These are phyloP conservation scores for Corylus avellana DNA, from an alignment of 306 rosid genomes.

Conservation along the genomic window DNA sequence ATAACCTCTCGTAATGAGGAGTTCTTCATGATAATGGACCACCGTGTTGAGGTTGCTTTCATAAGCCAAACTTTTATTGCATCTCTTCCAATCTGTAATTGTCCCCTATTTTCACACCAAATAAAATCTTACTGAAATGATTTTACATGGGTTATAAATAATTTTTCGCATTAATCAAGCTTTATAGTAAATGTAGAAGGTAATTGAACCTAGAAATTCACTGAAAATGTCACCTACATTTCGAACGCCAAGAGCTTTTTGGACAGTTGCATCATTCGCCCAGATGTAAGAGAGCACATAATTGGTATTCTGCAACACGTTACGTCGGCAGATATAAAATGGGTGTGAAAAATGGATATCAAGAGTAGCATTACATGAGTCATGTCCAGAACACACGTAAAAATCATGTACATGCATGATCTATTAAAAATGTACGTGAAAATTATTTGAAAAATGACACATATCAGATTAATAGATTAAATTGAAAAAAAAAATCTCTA, in stretches of 20 bases:
- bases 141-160: no score
- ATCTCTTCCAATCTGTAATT: constrained; percentile 27
- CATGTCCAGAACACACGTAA: no score
- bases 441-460: no score
- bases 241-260: constrained; percentile 11
- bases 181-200: not conserved
- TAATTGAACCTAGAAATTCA: not conserved
- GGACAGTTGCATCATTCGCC: constrained; percentile 21
- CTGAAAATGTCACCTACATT: constrained; percentile 15
- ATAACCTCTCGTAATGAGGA: constrained; percentile 11
- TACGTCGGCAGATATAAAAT: no score
- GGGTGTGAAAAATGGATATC: no score
- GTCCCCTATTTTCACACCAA: constrained; percentile 13
- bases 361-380: no score
- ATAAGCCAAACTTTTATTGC: constrained; percentile 28
- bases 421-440: no score
- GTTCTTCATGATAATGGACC: constrained; percentile 11
- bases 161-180: not conserved
- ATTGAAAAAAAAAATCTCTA: no score
- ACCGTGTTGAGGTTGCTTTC: not conserved
- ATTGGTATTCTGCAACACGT: constrained; percentile 8
- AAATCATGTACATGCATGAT: no score
- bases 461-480: no score
- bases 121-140: not conserved
- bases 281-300: constrained; percentile 30